Conservation (phyloP, 2,329 filamentous ascomycete genomes). For the Aureobasidium sp. region DNA sequence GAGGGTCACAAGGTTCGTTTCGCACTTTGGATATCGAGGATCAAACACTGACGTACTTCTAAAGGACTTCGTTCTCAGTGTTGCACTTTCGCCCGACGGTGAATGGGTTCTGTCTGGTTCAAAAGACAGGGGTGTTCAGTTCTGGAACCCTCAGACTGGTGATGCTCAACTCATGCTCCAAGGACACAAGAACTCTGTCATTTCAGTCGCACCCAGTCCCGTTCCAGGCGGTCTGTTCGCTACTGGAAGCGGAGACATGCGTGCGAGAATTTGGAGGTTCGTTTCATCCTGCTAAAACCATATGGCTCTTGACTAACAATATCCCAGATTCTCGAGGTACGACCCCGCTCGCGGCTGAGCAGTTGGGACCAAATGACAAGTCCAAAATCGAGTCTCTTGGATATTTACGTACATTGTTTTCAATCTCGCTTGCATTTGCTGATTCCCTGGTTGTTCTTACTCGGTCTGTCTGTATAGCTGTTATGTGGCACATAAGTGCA, state of each 20-base stretch:
- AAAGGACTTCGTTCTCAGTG: constrained; percentile 90
- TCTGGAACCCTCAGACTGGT: constrained; percentile 94
- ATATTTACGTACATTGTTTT: constrained; percentile 2
- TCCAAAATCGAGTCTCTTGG: background rate
- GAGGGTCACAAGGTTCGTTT: constrained; percentile 79
- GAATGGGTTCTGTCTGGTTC: constrained; percentile 95
- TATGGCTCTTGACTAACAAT: background rate
- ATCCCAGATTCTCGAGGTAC: background rate
- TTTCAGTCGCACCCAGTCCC: constrained; percentile 91
- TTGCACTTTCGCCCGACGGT: constrained; percentile 88
- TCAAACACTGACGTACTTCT: constrained; percentile 1
- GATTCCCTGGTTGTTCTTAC: background rate
- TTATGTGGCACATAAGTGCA: background rate
- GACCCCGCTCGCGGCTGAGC: background rate
- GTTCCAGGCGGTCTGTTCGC: constrained; percentile 73
- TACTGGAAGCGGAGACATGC: constrained; percentile 95
- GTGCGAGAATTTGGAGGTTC: constrained; percentile 91
- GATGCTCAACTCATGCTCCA: constrained; percentile 97
- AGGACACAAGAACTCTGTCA: constrained; percentile 97
- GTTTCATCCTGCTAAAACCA: background rate
- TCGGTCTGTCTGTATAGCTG: background rate
- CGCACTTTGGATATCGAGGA: background rate
- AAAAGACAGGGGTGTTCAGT: constrained; percentile 95
- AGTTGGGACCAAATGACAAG: background rate
- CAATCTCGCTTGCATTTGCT: background rate